phyloP scores from a whole-genome alignment of 345 rosid species.

The Camelina neglecta region DNA sequence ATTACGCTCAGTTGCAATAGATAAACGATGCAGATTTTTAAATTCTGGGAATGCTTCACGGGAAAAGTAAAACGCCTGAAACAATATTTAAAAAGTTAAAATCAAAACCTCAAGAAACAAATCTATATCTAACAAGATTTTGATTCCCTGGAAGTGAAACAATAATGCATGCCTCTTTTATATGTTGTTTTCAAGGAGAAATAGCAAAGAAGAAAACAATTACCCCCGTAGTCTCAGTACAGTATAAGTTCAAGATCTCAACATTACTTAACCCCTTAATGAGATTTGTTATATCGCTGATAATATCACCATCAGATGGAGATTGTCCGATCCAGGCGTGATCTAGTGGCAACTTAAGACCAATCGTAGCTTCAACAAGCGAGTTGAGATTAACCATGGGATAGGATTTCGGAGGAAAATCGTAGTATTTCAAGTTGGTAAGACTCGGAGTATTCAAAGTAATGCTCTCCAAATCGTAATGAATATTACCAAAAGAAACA shows the following conservation, averaged over 20 bases:
- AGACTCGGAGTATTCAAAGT: slow-evolving; percentile 8
- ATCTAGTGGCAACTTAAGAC: neutral
- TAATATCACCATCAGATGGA: neutral
- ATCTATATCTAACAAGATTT: neutral
- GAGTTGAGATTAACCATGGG: slow-evolving; percentile 11
- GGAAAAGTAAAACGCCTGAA: neutral
- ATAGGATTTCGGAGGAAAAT: neutral
- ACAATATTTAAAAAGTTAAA: too few species aligned
- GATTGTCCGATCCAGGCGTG: neutral
- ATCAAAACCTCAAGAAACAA: neutral
- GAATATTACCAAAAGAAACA: neutral
- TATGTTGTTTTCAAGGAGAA: neutral
- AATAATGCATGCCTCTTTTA: too few species aligned
- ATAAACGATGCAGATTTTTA: neutral
- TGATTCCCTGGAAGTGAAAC: neutral
- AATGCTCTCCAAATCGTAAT: neutral
- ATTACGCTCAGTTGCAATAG: neutral
- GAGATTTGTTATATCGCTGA: neutral
- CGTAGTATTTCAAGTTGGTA: neutral
- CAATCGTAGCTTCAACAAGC: neutral
- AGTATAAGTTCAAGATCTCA: slow-evolving; percentile 2
- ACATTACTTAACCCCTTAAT: slow-evolving; percentile 18
- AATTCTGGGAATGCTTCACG: slow-evolving; percentile 1
- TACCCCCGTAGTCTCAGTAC: neutral
- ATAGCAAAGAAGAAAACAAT: neutral